Evolutionary conservation across 2,329 filamentous ascomycete genomes (phyloP), one percentile per base, ranked within the genome.

Genomic region (Leptographium procerum): DNA sequence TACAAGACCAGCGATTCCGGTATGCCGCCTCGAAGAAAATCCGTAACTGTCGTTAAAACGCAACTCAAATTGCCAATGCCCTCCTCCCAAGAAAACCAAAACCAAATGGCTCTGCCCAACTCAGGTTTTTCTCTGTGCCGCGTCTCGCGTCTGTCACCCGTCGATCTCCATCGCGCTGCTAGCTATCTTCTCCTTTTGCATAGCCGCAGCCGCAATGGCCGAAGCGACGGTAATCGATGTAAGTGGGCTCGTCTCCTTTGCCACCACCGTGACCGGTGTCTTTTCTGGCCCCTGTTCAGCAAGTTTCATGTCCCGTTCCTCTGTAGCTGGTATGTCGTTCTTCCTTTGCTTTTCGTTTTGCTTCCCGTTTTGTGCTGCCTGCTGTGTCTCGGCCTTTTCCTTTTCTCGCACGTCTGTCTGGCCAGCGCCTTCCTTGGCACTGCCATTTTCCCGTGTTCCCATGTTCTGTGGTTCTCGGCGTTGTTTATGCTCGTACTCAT

Each of bases 41-140:
- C 40, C 61, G 52, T 61, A 52, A 62, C 57, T 56, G 57, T 61
- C 61, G 36, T 61, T 40, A 62, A 58, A 47, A 56, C 55, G 58
- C 50, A 22, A 33, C 34, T n/a, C 14, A 14, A 7, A 43, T 26
- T 36, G n/a, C 22, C n/a, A 48, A 26, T 13, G 10, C 47, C 47
- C 24, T 26, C 47, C 47, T 16, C 13, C 24, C 26, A 57, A 36
- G 43, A 48, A 56, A 29, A 22, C 16, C 40, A 19, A 53, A 60
- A 33, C n/a, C n/a, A 52, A 40, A 52, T 28, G n/a, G n/a, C 34
- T 48, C 24, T 31, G 52, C n/a, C 31, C 40, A 56, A 55, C 31
- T 43, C 54, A 58, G n/a, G 13, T 34, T 40, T 19, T 43, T 43
- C 36, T 19, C 40, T 43, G 40, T 43, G 40, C 19, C 40, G 40